Evolutionary conservation across 768 basidiomycete genomes (phyloP).

Genomic region (Mycena epipterygia): DNA sequence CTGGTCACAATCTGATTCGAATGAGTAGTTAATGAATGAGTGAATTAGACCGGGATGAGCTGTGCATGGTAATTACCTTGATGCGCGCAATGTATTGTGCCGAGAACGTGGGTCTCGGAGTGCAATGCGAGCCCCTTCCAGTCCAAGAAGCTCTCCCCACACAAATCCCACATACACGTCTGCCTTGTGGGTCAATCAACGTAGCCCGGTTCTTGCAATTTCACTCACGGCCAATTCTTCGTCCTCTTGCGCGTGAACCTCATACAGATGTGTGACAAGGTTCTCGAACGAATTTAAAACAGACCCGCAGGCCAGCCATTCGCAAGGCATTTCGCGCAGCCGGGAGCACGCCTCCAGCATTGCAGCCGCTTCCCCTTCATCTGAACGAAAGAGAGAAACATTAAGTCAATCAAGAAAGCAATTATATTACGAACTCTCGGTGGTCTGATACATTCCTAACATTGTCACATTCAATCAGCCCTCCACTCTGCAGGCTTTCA

Average conservation of each 20-base stretch:
- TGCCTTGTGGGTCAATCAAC: not conserved
- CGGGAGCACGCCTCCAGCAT: constrained; percentile 63
- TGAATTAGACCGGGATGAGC: not conserved
- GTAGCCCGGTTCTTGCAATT: not conserved
- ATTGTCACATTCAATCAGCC: constrained; percentile 2
- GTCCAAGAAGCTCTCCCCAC: constrained; percentile 58
- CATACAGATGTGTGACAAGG: constrained; percentile 63
- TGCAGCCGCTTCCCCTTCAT: constrained; percentile 58
- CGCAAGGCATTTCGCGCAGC: constrained; percentile 63
- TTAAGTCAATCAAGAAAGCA: constrained; percentile 19
- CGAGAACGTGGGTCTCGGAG: constrained; percentile 64
- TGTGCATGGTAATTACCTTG: constrained; percentile 54
- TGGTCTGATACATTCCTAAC: constrained; percentile 38
- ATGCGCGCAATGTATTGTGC: constrained; percentile 61
- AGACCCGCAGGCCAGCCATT: constrained; percentile 71
- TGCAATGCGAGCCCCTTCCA: constrained; percentile 59
- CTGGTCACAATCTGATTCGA: constrained; percentile 64
- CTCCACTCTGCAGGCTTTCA: not conserved
- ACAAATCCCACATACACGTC: constrained; percentile 69
- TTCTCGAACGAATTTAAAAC: constrained; percentile 66
- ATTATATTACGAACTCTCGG: constrained; percentile 35
- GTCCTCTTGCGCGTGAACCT: constrained; percentile 50
- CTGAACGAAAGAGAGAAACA: constrained; percentile 48
- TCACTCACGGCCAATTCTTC: constrained; percentile 15
- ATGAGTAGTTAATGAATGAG: constrained; percentile 30